Base-by-base conservation (phyloP, 495 filamentous ascomycete species). In the Penicilliopsis zonata region DNA sequence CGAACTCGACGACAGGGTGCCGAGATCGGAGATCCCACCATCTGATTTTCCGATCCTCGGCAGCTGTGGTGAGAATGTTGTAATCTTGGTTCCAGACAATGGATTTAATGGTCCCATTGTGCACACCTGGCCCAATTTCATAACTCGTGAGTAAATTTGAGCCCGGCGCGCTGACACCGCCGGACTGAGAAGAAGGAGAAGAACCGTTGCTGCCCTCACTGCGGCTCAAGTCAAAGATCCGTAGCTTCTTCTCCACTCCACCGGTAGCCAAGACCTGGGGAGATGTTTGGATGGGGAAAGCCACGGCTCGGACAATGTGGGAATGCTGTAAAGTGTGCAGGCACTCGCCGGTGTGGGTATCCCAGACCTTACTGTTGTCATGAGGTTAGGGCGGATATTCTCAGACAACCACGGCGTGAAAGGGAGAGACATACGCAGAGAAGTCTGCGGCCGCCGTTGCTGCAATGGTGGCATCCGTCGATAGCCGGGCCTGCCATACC, bases 381-480 rank as follows among this genome's bases (percentile, higher is more conserved):
- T 18, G 31, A 24, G 22, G 18, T 44, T 29, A 34, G 24, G 23
- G 5, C 19, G 14, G 15, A 6, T 26, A 14, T 16, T 30, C 20
- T 18, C 13, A 18, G 5, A 17, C 23, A 14, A 13, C 28, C 21
- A 16, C 9, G 34, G n/a, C n/a, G n/a, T n/a, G n/a, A n/a, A n/a
- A n/a, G n/a, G n/a, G n/a, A n/a, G n/a, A n/a, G 26, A 61, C 78
- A 53, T 68, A 85, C 78, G 88, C 88, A 16, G 85, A 88, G 61
- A 98, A 98, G 55, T 98, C 90, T 25, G 90, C 90, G 13, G 86
- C 88, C 17, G 79, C 90, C 16, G 90, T 96, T 8, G 85, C 87
- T 38, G 92, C 86, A 20, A 86, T 77, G 19, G 74, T 72, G 5
- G 86, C 84, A 56, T 96, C 90, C 15, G 81, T 72, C 24, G 86